Conservation (phyloP, 2,329 filamentous ascomycete genomes). For the Domatiomyces catenatus region DNA sequence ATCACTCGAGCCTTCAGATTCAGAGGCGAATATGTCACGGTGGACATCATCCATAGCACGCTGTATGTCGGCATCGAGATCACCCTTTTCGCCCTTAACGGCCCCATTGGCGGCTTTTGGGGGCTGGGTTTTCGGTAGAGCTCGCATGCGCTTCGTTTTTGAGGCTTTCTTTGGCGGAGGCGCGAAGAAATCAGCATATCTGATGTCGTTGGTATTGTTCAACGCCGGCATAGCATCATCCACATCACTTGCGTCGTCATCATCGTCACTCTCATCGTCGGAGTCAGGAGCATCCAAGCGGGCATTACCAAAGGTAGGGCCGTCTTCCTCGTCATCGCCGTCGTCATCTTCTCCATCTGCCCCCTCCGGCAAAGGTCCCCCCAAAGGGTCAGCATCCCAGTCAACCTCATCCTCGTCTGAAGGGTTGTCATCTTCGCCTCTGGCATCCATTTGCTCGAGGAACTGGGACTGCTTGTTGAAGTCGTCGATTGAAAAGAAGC, state of each 20-base stretch:
- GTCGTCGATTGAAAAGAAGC: slow-evolving; percentile 93
- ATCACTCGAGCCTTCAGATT: slow-evolving; percentile 43
- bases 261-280: slow-evolving; percentile 45
- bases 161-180: slow-evolving; percentile 60
- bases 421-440: slow-evolving; percentile 58
- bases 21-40: slow-evolving; percentile 80
- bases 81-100: slow-evolving; percentile 16
- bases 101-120: slow-evolving; percentile 29
- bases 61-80: slow-evolving; percentile 54
- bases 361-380: slow-evolving; percentile 20
- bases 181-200: slow-evolving; percentile 87
- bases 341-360: slow-evolving; percentile 20
- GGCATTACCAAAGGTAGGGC: slow-evolving; percentile 70
- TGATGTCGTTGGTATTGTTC: slow-evolving; percentile 72
- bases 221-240: slow-evolving; percentile 41
- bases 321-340: slow-evolving; percentile 51
- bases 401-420: slow-evolving; percentile 79
- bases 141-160: slow-evolving; percentile 39
- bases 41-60: slow-evolving; percentile 75
- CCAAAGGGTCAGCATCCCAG: slow-evolving; percentile 66
- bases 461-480: slow-evolving; percentile 91
- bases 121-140: slow-evolving; percentile 39
- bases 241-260: slow-evolving; percentile 36
- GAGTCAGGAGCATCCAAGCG: slow-evolving; percentile 54
- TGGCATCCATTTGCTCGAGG: slow-evolving; percentile 70